Percentiles rank a stretch among this genome's conserved stretches.
phyloP scores from a whole-genome alignment of 2,329 filamentous ascomycete species.

The Cercospora sesami region DNA sequence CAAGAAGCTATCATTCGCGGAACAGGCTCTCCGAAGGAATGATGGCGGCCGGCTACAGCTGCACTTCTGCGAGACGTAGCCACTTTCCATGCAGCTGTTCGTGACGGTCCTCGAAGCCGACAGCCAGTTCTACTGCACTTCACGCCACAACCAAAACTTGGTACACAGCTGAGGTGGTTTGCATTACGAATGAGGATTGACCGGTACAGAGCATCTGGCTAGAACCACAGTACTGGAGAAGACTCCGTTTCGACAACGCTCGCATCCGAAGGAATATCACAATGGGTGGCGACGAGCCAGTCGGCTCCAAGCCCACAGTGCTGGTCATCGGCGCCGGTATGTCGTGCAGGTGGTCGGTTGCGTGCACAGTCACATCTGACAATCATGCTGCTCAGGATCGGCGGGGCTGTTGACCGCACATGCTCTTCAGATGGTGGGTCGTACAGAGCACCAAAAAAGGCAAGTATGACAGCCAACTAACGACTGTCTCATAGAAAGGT shows the following conservation, averaged over 20 bases:
- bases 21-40: not conserved
- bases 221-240: not conserved
- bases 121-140: not conserved
- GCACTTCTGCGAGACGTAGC: not conserved
- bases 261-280: not conserved
- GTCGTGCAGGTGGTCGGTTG: slow-evolving; percentile 7
- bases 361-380: slow-evolving; percentile 9
- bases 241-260: not conserved
- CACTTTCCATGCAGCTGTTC: not conserved
- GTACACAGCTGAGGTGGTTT: not conserved
- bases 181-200: not conserved
- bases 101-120: not conserved
- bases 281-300: slow-evolving; percentile 9
- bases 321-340: slow-evolving; percentile 23
- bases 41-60: not conserved
- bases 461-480: not conserved
- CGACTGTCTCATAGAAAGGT: slow-evolving; percentile 16
- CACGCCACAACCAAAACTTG: not conserved
- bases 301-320: slow-evolving; percentile 13
- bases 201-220: not conserved
- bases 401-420: slow-evolving; percentile 26
- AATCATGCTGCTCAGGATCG: slow-evolving; percentile 16
- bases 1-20: not conserved
- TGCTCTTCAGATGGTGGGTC: slow-evolving; percentile 23
- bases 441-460: not conserved